A percentile compares a stretch with the other conserved stretches of the same genome.
These are phyloP conservation scores for Populus tremula DNA, from an alignment of 345 rosid genomes.

Conservation along the genomic window DNA sequence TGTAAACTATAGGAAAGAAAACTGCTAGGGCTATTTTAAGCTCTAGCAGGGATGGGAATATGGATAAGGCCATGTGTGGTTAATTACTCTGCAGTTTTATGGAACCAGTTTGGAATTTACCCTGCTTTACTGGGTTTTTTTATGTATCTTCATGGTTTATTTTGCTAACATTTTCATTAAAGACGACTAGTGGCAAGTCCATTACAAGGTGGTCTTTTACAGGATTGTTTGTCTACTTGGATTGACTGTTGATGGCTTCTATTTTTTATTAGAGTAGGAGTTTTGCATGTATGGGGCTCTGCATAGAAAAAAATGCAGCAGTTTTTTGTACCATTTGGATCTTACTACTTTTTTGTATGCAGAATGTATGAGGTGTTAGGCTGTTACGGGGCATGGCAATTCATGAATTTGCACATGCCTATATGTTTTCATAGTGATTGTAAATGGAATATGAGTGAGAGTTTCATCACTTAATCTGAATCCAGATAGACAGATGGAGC, in stretches of 20 bases:
- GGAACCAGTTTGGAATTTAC: conserved; percentile 1
- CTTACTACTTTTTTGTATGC: background rate
- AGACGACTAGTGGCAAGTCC: background rate
- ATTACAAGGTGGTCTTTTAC: background rate
- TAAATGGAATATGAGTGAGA: background rate
- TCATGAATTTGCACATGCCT: background rate
- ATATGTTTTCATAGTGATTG: background rate
- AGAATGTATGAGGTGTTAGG: background rate
- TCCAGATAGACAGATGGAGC: background rate
- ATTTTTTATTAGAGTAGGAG: background rate
- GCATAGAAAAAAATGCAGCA: background rate
- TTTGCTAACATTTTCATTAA: background rate
- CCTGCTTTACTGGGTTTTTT: background rate
- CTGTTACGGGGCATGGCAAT: background rate
- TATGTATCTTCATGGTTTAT: background rate
- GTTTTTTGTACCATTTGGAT: background rate
- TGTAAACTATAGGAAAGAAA: background rate
- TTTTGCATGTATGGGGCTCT: background rate
- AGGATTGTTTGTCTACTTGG: background rate
- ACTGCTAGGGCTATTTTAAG: background rate
- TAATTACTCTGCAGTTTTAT: background rate
- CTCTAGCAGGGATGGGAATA: background rate
- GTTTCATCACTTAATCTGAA: background rate
- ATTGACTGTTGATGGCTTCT: background rate
- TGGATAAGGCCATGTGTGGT: background rate